phyloP scores from a whole-genome alignment of 208 protist species.

The Trypanosomatidae sp. region DNA sequence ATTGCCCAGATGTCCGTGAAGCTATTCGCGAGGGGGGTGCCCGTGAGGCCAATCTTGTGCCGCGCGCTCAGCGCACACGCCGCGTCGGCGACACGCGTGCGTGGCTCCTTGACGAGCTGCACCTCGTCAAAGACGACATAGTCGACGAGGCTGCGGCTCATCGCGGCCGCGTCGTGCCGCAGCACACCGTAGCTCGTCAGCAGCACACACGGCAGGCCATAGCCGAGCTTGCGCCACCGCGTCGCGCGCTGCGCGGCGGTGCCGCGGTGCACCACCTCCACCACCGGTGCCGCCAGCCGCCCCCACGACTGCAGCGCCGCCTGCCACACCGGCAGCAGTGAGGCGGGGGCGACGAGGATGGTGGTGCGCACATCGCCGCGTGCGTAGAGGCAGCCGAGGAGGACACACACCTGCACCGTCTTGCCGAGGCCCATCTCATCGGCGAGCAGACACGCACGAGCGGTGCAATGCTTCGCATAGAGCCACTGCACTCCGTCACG shows the following conservation, averaged over 20 bases:
- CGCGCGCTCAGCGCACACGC: conserved; percentile 41
- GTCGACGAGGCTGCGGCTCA: conserved; percentile 45
- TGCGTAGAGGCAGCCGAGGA: conserved; percentile 79
- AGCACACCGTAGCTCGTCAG: conserved; percentile 79
- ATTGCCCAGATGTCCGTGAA: conserved; percentile 81
- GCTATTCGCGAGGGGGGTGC: conserved; percentile 77
- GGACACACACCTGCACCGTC: conserved; percentile 92
- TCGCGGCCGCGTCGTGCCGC: conserved; percentile 38
- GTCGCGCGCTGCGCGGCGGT: conserved; percentile 21
- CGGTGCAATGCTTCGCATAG: conserved; percentile 88
- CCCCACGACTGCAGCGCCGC: conserved; percentile 76
- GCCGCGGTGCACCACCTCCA: conserved; percentile 39
- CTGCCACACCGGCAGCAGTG: conserved; percentile 89
- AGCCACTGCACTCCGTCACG: conserved; percentile 92
- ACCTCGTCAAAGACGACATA: conserved; percentile 81
- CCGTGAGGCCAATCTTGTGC: conserved; percentile 72
- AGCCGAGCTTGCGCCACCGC: conserved; percentile 37
- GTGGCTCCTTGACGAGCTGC: conserved; percentile 65
- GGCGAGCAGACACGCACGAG: conserved; percentile 91
- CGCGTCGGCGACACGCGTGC: conserved; percentile 34
- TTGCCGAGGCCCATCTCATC: conserved; percentile 98
- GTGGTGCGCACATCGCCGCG: conserved; percentile 76
- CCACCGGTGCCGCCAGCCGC: not conserved
- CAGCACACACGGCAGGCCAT: conserved; percentile 35
- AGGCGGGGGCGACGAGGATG: conserved; percentile 88